These are phyloP conservation scores for Wickerhamomyces ciferrii DNA, from an alignment of 805 yeast genomes.

Conservation along the genomic window DNA sequence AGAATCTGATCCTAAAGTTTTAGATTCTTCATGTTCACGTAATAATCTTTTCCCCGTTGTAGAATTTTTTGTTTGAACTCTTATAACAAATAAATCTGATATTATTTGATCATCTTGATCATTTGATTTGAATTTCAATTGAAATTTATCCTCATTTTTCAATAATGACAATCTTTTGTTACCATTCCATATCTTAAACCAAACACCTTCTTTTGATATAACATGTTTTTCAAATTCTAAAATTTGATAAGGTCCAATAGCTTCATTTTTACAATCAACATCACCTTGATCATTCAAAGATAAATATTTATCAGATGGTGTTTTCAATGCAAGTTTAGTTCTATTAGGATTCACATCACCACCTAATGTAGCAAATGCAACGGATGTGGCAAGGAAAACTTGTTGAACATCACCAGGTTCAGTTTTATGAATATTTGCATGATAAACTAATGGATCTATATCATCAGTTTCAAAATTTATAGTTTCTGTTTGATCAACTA, in stretches of 20 bases:
- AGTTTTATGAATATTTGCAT: constrained; percentile 8
- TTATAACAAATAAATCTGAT: constrained; percentile 6
- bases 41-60: constrained; percentile 9
- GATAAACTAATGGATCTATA: constrained; percentile 1
- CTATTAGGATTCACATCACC: constrained; percentile 5
- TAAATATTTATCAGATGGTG: constrained; percentile 22
- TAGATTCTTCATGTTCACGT: constrained; percentile 7
- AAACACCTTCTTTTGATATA: constrained; percentile 6
- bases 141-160: constrained; percentile 1
- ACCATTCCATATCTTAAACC: constrained; percentile 17
- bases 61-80: constrained; percentile 15
- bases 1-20: constrained; percentile 9
- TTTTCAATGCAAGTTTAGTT: constrained; percentile 21
- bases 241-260: constrained; percentile 26
- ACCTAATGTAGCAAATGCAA: constrained; percentile 5
- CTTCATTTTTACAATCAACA: constrained; percentile 24
- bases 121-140: neutral
- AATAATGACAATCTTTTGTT: constrained; percentile 7
- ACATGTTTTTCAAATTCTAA: constrained; percentile 15
- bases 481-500: neutral
- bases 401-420: constrained; percentile 28
- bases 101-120: constrained; percentile 7
- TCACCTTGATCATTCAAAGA: constrained; percentile 9
- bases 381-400: constrained; percentile 23
- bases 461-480: constrained; percentile 7